Evolutionary conservation across 2,329 filamentous ascomycete genomes (phyloP).

Genomic region (Cephalotrichum gorgonifer): DNA sequence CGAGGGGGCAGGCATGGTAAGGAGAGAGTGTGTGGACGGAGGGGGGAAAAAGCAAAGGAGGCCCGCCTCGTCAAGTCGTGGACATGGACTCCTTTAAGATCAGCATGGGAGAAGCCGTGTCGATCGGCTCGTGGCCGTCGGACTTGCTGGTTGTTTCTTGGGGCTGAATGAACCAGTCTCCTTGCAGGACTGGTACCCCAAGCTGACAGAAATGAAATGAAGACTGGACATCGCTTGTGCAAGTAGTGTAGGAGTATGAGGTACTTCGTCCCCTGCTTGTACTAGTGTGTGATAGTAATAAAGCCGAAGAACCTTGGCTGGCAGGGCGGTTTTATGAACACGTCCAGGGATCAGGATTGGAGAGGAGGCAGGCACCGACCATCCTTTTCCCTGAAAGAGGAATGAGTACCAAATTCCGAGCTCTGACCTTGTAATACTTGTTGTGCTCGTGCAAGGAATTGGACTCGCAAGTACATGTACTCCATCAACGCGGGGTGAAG

Average conservation of each 20-base stretch:
- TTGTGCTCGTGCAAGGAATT: too few species aligned
- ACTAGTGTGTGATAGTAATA: too few species aligned
- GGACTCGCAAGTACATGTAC: too few species aligned
- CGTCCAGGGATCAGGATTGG: background rate
- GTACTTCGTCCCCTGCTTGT: too few species aligned
- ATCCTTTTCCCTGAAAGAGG: too few species aligned
- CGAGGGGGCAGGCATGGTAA: background rate
- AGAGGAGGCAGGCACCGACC: too few species aligned
- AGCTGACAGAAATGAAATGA: background rate
- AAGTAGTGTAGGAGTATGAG: too few species aligned
- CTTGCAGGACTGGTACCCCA: background rate
- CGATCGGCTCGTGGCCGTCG: constrained; percentile 68
- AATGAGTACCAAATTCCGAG: too few species aligned
- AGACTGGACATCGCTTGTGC: background rate
- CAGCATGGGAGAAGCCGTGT: background rate
- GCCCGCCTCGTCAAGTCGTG: background rate
- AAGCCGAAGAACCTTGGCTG: too few species aligned
- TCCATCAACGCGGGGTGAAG: too few species aligned
- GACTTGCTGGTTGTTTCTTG: constrained; percentile 34
- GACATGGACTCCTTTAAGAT: background rate
- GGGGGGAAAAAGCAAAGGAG: background rate
- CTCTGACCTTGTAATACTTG: too few species aligned
- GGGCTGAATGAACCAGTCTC: background rate
- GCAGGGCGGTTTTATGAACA: background rate
- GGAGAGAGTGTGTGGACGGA: background rate